phyloP scores from a whole-genome alignment of 306 rosid species.

The Parietaria judaica region DNA sequence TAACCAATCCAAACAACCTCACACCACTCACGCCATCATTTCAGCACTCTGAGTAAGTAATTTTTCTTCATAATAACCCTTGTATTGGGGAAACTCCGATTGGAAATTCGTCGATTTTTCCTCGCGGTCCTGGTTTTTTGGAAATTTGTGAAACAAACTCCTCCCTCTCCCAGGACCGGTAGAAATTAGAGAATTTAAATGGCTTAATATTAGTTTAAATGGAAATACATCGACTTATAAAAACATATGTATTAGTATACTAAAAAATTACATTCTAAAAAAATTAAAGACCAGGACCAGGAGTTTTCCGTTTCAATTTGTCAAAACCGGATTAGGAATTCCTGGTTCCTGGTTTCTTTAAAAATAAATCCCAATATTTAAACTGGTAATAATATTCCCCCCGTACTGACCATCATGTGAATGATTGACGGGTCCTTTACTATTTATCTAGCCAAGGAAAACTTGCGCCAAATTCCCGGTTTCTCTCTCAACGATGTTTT shows the following conservation, averaged over 20 bases:
- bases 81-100: background rate
- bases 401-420: background rate
- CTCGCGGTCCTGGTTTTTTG: no score
- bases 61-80: background rate
- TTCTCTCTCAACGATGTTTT: constrained; percentile 26
- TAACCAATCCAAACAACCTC: constrained; percentile 19
- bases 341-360: background rate
- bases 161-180: no score
- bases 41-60: constrained; percentile 41
- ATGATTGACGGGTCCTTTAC: constrained; percentile 13
- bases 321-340: background rate
- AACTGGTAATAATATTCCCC: no score
- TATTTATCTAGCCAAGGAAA: constrained; percentile 33
- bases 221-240: no score
- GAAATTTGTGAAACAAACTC: no score
- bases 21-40: constrained; percentile 40
- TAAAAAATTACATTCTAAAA: no score
- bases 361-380: no score
- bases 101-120: no score
- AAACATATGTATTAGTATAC: no score
- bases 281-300: no score
- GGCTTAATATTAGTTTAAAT: no score
- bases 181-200: no score
- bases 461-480: constrained; percentile 29
- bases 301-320: background rate